These are phyloP conservation scores for Carpediemonas membranifera DNA, from an alignment of 78 protist genomes.

Conservation along the genomic window DNA sequence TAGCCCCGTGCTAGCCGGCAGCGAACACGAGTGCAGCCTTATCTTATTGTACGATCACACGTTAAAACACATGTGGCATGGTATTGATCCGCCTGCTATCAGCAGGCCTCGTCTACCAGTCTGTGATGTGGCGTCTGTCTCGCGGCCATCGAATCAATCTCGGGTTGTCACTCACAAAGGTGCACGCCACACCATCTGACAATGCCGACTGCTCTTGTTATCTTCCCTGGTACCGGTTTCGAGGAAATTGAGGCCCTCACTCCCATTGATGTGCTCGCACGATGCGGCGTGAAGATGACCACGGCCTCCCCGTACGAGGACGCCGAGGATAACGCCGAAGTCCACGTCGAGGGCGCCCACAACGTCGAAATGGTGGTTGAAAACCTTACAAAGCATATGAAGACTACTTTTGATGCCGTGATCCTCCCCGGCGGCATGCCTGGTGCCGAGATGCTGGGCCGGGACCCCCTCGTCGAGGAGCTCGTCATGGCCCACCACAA, in stretches of 20 bases:
- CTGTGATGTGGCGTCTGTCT: neutral
- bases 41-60: no score
- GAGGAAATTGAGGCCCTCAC: constrained; percentile 19
- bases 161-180: neutral
- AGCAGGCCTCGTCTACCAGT: constrained; percentile 4
- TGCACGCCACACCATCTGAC: neutral
- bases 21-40: no score
- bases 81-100: no score
- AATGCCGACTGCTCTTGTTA: neutral
- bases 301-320: no score
- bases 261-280: constrained; percentile 1
- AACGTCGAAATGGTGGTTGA: neutral
- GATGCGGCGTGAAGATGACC: neutral
- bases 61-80: no score
- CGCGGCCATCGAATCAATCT: neutral
- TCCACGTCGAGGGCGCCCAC: neutral
- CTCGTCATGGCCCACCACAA: neutral
- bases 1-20: no score
- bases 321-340: neutral
- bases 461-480: constrained; percentile 14
- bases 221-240: neutral
- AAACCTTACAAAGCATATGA: neutral
- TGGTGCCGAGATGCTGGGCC: neutral
- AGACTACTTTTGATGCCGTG: neutral
- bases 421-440: neutral